Conservation (phyloP, 2,329 filamentous ascomycete genomes). For the Microascus cirrosus region DNA sequence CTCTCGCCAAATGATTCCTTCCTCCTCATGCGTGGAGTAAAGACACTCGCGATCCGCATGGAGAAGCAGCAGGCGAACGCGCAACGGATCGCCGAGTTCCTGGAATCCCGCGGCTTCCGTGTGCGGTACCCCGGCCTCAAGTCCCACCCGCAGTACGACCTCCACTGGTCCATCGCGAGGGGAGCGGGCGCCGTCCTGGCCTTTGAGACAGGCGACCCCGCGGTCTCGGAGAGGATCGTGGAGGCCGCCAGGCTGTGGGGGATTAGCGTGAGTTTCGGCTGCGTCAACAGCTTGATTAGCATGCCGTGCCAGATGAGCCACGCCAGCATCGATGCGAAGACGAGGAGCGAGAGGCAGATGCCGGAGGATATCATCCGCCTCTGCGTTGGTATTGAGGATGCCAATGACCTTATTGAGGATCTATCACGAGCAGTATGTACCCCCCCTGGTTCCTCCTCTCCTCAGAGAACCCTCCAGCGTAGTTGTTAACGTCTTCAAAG, state of each 20-base stretch:
- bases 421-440: constrained; percentile 73
- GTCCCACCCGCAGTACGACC: constrained; percentile 90
- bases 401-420: constrained; percentile 85
- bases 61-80: constrained; percentile 95
- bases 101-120: constrained; percentile 83
- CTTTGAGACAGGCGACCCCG: constrained; percentile 86
- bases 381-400: constrained; percentile 94
- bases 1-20: constrained; percentile 93
- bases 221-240: constrained; percentile 81
- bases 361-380: constrained; percentile 93
- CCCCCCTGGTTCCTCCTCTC: background rate
- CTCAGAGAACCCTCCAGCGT: background rate
- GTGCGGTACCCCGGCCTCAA: constrained; percentile 91
- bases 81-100: constrained; percentile 80
- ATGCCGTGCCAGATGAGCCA: constrained; percentile 99
- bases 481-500: constrained; percentile 29
- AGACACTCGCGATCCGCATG: constrained; percentile 95
- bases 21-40: constrained; percentile 88
- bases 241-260: constrained; percentile 86
- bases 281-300: constrained; percentile 96
- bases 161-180: constrained; percentile 92
- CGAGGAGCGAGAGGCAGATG: constrained; percentile 76
- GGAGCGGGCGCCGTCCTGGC: constrained; percentile 89
- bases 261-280: constrained; percentile 95
- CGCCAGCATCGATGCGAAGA: constrained; percentile 94